phyloP scores from a whole-genome alignment of 345 rosid genomes.

The Pelargonium nanum region DNA sequence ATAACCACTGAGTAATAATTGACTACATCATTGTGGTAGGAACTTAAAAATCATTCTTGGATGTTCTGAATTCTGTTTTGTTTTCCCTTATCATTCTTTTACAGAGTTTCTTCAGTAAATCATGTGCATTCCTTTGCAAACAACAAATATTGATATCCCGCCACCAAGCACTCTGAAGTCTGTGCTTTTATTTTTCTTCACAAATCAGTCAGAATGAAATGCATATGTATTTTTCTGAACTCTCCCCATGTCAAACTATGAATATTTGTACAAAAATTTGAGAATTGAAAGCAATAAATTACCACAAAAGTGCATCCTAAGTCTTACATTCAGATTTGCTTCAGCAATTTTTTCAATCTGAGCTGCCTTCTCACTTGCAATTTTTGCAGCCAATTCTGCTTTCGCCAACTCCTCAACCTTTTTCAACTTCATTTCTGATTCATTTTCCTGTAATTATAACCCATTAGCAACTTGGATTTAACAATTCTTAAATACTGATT shows the following conservation, averaged over 20 bases:
- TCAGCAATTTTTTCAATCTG: conserved; percentile 81
- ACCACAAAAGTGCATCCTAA: conserved; percentile 1
- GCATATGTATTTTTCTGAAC: neutral
- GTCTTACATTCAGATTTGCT: conserved; percentile 80
- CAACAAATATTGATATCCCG: neutral
- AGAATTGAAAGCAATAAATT: neutral
- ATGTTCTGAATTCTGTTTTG: neutral
- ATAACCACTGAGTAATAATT: neutral
- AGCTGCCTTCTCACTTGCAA: conserved; percentile 72
- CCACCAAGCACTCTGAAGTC: neutral
- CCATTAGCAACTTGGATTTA: conserved; percentile 16
- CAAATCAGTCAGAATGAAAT: neutral
- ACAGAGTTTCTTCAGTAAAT: neutral
- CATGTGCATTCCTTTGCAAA: neutral
- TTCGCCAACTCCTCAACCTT: conserved; percentile 60
- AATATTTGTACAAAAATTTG: neutral
- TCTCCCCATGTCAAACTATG: neutral
- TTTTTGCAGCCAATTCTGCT: conserved; percentile 65
- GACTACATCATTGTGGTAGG: neutral
- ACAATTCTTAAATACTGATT: conserved; percentile 6
- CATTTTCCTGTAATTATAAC: conserved; percentile 52
- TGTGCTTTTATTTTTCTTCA: neutral
- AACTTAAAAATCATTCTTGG: neutral
- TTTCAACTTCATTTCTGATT: conserved; percentile 46
- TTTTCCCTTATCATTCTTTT: neutral